These are phyloP conservation scores for Parachaetomium inaequale DNA, from an alignment of 495 filamentous ascomycete species.

Conservation along the genomic window DNA sequence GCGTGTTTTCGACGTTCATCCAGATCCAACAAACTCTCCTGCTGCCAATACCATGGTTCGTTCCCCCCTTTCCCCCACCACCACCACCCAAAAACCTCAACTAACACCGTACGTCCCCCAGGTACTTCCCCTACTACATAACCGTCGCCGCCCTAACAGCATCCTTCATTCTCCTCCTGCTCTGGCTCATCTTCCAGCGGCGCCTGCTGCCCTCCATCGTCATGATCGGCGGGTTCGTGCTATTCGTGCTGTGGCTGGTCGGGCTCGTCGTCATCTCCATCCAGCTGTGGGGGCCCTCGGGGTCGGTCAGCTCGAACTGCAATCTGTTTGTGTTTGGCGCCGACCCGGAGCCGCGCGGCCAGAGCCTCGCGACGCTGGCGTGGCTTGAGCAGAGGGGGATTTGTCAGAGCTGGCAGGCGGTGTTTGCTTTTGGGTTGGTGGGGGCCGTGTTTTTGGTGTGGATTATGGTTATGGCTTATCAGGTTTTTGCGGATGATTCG, in stretches of 20 bases:
- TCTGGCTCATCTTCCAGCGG: constrained; percentile 69
- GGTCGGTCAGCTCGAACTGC: constrained; percentile 77
- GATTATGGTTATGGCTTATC: constrained; percentile 91
- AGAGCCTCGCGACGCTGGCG: constrained; percentile 69
- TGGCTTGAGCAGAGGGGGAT: constrained; percentile 85
- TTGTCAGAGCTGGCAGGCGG: constrained; percentile 68
- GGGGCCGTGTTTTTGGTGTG: constrained; percentile 83
- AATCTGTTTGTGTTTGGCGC: constrained; percentile 59
- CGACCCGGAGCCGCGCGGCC: constrained; percentile 52
- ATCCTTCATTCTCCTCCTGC: constrained; percentile 66
- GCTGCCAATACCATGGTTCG: constrained; percentile 79
- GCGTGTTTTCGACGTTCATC: constrained; percentile 84
- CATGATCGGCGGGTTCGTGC: constrained; percentile 85
- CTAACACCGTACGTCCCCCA: constrained; percentile 29
- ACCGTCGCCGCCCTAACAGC: constrained; percentile 64
- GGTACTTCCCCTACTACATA: constrained; percentile 95
- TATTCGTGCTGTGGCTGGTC: constrained; percentile 88
- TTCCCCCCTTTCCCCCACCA: constrained; percentile 15
- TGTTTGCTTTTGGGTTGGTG: constrained; percentile 67
- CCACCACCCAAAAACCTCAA: constrained; percentile 7
- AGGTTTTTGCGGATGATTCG: constrained; percentile 61
- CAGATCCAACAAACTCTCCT: constrained; percentile 67
- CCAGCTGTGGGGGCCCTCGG: constrained; percentile 77
- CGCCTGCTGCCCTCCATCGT: constrained; percentile 86
- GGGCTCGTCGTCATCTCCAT: constrained; percentile 87